phyloP scores from a whole-genome alignment of 2,329 filamentous ascomycete genomes.

The Fusarium sterilihyphosum region DNA sequence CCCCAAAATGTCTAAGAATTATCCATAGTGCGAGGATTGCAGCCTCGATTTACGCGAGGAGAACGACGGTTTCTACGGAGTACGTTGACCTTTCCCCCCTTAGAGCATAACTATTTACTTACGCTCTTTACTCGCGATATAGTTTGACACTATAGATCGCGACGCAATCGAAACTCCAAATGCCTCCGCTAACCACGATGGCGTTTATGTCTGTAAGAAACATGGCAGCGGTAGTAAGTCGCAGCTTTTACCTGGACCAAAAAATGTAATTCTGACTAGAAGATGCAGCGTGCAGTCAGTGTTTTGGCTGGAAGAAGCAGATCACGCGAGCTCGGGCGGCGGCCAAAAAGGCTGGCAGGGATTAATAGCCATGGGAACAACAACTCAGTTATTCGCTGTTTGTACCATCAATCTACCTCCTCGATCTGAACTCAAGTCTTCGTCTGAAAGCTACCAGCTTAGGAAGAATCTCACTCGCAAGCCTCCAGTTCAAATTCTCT shows the following conservation, averaged over 20 bases:
- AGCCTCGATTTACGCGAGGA: neutral
- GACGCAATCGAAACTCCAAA: neutral
- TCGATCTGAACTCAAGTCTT: rapidly evolving
- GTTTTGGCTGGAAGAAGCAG: neutral
- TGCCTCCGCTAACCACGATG: rapidly evolving
- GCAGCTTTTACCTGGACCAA: no score
- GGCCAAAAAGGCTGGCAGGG: neutral
- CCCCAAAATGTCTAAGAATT: neutral
- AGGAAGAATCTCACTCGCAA: constrained; percentile 6
- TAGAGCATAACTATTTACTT: rapidly evolving
- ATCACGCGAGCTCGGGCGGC: rapidly evolving
- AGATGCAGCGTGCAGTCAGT: rapidly evolving
- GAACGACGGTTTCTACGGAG: neutral
- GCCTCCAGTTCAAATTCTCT: constrained; percentile 7
- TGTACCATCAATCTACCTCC: neutral
- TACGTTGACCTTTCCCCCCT: rapidly evolving
- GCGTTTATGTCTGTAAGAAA: neutral
- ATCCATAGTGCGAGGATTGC: neutral
- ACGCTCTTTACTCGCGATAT: rapidly evolving
- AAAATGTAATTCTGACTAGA: rapidly evolving
- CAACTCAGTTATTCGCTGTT: rapidly evolving
- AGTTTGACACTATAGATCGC: neutral
- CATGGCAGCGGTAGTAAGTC: neutral
- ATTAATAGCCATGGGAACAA: rapidly evolving
- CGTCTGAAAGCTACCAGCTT: neutral